phyloP scores from a whole-genome alignment of 495 filamentous ascomycete species.

The Neurospora sp. region DNA sequence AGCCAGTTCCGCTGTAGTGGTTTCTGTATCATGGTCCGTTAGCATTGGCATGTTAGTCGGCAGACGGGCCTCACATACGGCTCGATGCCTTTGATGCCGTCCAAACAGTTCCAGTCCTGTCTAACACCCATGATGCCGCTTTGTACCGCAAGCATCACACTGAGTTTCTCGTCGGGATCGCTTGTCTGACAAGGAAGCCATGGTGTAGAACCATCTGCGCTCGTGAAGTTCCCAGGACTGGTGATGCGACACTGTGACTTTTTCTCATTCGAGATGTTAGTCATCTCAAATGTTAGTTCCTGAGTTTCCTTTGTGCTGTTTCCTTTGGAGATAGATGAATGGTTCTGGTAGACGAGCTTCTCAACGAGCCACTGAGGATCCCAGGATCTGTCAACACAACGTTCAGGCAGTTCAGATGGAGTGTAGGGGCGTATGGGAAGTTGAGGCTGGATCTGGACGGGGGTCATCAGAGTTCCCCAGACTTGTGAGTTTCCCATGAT shows the following conservation, averaged over 20 bases:
- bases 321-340: background rate
- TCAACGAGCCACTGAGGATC: constrained; percentile 14
- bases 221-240: background rate
- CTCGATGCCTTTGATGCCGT: constrained; percentile 8
- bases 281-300: constrained; percentile 8
- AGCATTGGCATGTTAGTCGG: background rate
- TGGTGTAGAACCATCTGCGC: constrained; percentile 5
- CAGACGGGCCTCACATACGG: background rate
- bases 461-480: constrained; percentile 6
- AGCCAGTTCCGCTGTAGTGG: constrained; percentile 11
- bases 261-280: constrained; percentile 9
- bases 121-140: constrained; percentile 12
- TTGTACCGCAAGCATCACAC: constrained; percentile 5
- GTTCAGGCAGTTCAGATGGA: constrained; percentile 2
- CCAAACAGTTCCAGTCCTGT: constrained; percentile 15
- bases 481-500: constrained; percentile 17
- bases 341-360: constrained; percentile 6
- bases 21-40: background rate
- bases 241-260: constrained; percentile 1
- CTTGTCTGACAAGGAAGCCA: constrained; percentile 13
- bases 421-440: constrained; percentile 13
- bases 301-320: background rate
- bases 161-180: background rate
- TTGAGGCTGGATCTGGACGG: constrained; percentile 13
- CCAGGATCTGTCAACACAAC: constrained; percentile 11